Percentiles rank a stretch among this genome's conserved stretches.
Evolutionary conservation across 78 protist genomes (phyloP).

Genomic region (Dictyostelium firmibasis): DNA sequence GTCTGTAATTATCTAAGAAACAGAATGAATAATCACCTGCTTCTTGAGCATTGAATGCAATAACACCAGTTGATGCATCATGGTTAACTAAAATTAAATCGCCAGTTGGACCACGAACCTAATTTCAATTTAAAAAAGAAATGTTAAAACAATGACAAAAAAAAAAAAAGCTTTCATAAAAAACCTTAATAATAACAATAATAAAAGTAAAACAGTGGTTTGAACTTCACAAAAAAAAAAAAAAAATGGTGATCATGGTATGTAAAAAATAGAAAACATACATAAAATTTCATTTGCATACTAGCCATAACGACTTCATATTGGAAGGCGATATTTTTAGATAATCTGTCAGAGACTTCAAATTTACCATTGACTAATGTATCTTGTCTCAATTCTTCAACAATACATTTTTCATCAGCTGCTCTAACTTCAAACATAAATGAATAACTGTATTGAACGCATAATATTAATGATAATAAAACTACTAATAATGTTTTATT

Average conservation of each 20-base stretch:
- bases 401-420: conserved; percentile 63
- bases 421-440: conserved; percentile 77
- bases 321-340: conserved; percentile 66
- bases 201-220: too few species aligned
- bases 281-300: conserved; percentile 64
- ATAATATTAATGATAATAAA: not conserved
- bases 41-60: conserved; percentile 66
- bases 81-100: conserved; percentile 29
- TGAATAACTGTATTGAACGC: conserved; percentile 44
- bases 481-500: not conserved
- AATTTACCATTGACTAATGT: conserved; percentile 56
- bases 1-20: conserved; percentile 50
- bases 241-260: too few species aligned
- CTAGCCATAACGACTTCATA: conserved; percentile 41
- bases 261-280: conserved; percentile 24
- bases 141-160: not conserved
- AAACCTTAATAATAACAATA: too few species aligned
- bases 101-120: conserved; percentile 64
- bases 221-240: too few species aligned
- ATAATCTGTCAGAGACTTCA: conserved; percentile 59
- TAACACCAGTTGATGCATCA: conserved; percentile 42
- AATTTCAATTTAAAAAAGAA: not conserved
- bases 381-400: conserved; percentile 66
- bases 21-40: conserved; percentile 63
- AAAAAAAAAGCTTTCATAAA: too few species aligned